Evolutionary conservation across 2,329 filamentous ascomycete genomes (phyloP).

Genomic region (Domatiomyces catenatus): DNA sequence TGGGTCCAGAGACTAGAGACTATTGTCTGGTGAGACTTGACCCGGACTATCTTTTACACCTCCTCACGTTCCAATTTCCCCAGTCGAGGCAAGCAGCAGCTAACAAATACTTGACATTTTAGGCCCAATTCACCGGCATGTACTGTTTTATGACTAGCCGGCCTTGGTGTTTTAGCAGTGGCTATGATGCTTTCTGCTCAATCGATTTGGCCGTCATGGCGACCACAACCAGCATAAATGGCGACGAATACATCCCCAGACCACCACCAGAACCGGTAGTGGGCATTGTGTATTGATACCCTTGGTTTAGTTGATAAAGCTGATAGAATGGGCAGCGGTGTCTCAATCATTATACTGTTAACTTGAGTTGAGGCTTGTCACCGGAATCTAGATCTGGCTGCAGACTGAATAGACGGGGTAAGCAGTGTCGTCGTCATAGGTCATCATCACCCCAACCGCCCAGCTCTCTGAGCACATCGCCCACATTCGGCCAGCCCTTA

Average conservation of each 20-base stretch:
- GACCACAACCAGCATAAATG: not conserved
- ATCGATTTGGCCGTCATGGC: not conserved
- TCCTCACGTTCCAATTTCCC: constrained; percentile 3
- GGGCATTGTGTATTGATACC: not conserved
- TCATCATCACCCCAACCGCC: constrained; percentile 16
- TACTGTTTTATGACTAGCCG: constrained; percentile 30
- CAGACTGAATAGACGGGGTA: not conserved
- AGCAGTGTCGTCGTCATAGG: not conserved
- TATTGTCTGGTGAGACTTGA: constrained; percentile 46
- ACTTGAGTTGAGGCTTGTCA: not conserved
- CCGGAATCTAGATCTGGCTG: not conserved
- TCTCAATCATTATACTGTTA: no score
- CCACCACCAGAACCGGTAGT: not conserved
- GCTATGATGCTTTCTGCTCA: constrained; percentile 5
- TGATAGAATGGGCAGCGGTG: not conserved
- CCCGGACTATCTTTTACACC: not conserved
- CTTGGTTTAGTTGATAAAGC: not conserved
- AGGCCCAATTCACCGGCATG: constrained; percentile 21
- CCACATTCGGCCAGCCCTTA: constrained; percentile 15
- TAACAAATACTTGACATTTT: constrained; percentile 7
- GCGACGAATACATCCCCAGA: not conserved
- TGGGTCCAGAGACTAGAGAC: constrained; percentile 64
- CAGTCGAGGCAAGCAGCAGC: constrained; percentile 7
- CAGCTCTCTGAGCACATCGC: constrained; percentile 15
- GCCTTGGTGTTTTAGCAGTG: constrained; percentile 2